Evolutionary conservation across 352 stramenopile species (phyloP), one percentile per base, ranked within the genome.

Genomic region (Globisporangium mamillatum): DNA sequence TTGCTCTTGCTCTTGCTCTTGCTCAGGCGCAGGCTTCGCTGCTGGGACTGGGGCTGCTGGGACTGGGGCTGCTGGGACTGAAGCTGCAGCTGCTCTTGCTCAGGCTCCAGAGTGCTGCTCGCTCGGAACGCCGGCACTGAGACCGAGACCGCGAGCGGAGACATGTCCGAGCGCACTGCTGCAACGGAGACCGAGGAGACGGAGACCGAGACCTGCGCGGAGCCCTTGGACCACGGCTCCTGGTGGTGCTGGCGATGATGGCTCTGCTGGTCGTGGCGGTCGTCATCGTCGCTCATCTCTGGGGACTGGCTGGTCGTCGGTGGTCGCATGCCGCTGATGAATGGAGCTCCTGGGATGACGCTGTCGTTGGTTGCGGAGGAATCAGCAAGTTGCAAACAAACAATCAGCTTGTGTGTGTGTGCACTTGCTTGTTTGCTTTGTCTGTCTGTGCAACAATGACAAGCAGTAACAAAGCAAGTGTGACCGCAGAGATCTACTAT

Each of bases 101-200:
- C 7, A 6, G 24, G 6, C 8, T 36, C 24, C 36, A 50, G 10
- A 4, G 25, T 20, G 25, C 14, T 38, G 18, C 12, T 34, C 9
- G 32, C 50, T 12, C 52, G 46, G 44, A 66, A 70, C 46, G 34
- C 20, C 4, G 60, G 57, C 2, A 27, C 59, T 1, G 65, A 70
- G 20, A 70, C 58, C 14, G 65, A 70, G 16, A 62, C 65, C 20
- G 65, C 58, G 59, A 70, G 65, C 46, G 57, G 65, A 20, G 65
- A 66, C 58, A 27, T 48, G 22, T 48, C 18, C 1, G 57, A 61
- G 10, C 55, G 38, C 27, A 20, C n/a, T 18, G 27, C 3, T 20
- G 54, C 24, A 36, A 36, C 55, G 38, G 55, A 25, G 7, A n/a
- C 32, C 25, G 55, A 61, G 55, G 41, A 50, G 4, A 24, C n/a